Base-by-base conservation (phyloP, 257 asterid species). In the Parsonsia alboflavescens region DNA sequence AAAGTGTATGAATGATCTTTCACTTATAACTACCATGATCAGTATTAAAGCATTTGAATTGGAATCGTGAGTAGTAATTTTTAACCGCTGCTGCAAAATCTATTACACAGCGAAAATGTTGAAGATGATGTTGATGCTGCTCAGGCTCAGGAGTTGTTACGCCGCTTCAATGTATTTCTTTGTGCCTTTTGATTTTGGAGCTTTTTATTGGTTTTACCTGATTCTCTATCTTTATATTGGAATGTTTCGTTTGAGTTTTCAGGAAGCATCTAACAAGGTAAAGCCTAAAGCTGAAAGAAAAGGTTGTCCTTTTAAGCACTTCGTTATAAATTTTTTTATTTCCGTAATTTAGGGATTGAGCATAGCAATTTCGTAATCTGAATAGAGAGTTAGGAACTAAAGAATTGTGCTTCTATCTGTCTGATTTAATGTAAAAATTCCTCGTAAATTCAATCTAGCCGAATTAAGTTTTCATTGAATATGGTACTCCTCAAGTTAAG, bases 251-350 rank as follows among this genome's bases (percentile, higher is more conserved):
- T 58, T 26, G 56, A 33, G 5, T 67, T 82, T 79, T 15, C 67
- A 91, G 98, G 97, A 92, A 82, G 50, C 88, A 19, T 76, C 90
- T 72, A 5, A 66, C 39, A 75, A 33, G 72, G 80, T 28, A 66
- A 91, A 72, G 83, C 81, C 84, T 17, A 93, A 90, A 82, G 58
- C 58, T n/a, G 96, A 90, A 75, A 89, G 70, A 82, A 90, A 94
- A 87, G 85, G 98, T 71, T 70, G 64, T 33, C 41, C 72, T 68
- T 26, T 44, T 68, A 33, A 41, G 69, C 19, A 42, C 49, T n/a
- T 72, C n/a, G 39, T 33, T 33, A 33, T 33, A 33, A 33, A 33
- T 33, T n/a, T n/a, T n/a, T n/a, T n/a, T 33, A 4, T 73, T 11
- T 5, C n/a, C 0, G 44, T 30, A 19, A 17, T 19, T 26, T 46